phyloP scores from a whole-genome alignment of 2,329 filamentous ascomycete genomes.

The Bipolaris cookei region DNA sequence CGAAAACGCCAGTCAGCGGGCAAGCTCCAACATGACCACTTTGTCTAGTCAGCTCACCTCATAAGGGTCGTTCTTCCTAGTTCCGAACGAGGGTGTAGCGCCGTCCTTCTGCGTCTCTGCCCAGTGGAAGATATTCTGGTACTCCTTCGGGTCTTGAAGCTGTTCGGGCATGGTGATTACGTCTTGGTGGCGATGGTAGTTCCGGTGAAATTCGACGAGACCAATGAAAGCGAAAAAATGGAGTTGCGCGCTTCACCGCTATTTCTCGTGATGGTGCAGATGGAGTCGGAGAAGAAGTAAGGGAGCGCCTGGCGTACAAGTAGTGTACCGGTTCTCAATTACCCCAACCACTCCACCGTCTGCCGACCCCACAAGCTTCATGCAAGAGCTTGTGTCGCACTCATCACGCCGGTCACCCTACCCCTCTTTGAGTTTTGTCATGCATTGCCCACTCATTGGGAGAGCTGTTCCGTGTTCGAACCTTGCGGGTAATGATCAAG shows the following conservation, averaged over 20 bases:
- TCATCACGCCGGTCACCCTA: slow-evolving; percentile 1
- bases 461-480: slow-evolving; percentile 3
- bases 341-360: slow-evolving; percentile 13
- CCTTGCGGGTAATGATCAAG: neutral
- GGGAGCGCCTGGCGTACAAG: slow-evolving; percentile 4
- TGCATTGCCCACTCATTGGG: neutral
- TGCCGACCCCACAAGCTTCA: slow-evolving; percentile 18
- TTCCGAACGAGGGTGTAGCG: slow-evolving; percentile 60
- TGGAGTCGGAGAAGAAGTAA: neutral
- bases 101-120: slow-evolving; percentile 66
- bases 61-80: slow-evolving; percentile 62
- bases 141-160: slow-evolving; percentile 46
- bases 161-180: slow-evolving; percentile 30
- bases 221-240: neutral
- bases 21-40: neutral
- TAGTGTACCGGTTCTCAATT: slow-evolving; percentile 8
- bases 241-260: neutral
- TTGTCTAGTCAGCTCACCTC: slow-evolving; percentile 45
- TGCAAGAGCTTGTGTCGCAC: slow-evolving; percentile 1
- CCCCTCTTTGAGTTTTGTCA: neutral
- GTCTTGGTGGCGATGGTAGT: neutral
- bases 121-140: slow-evolving; percentile 56
- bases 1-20: slow-evolving; percentile 12
- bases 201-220: neutral
- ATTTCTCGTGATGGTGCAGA: neutral